phyloP scores from a whole-genome alignment of 805 yeast genomes.

The Metschnikowia borealis region DNA sequence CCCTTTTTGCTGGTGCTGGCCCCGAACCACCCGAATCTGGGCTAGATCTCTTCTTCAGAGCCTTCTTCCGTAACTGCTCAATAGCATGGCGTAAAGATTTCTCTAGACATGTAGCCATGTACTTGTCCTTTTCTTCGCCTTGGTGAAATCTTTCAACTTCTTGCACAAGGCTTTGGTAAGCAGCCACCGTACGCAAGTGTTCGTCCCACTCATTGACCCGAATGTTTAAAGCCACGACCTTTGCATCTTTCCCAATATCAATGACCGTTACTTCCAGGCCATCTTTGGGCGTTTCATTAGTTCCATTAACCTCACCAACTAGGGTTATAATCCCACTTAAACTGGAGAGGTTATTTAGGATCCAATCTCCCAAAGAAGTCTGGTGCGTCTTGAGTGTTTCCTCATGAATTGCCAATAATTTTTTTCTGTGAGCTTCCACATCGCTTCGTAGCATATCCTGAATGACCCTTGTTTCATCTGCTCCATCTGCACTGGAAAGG shows the following conservation, averaged over 20 bases:
- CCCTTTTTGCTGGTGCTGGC: conserved; percentile 8
- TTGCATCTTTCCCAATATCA: not conserved
- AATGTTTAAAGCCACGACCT: not conserved
- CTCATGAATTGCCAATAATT: conserved; percentile 9
- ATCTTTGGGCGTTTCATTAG: not conserved
- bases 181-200: conserved; percentile 1
- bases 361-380: conserved; percentile 18
- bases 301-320: not conserved
- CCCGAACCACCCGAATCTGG: conserved; percentile 3
- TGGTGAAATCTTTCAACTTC: not conserved
- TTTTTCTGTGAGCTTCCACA: conserved; percentile 15
- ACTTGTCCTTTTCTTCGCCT: not conserved
- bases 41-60: conserved; percentile 6
- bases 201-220: conserved; percentile 3
- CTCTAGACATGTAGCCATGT: not conserved
- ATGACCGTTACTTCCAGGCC: not conserved
- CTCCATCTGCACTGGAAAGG: conserved; percentile 12
- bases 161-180: conserved; percentile 1
- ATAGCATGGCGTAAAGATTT: conserved; percentile 4
- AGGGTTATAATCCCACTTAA: not conserved
- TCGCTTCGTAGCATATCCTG: conserved; percentile 28
- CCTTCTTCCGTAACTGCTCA: not conserved
- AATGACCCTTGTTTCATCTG: conserved; percentile 25
- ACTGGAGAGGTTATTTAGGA: conserved; percentile 5
- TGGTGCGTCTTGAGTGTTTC: conserved; percentile 10